Evolutionary conservation across 2,329 filamentous ascomycete species (phyloP), one percentile per base, ranked within the genome.

Genomic region (Cadophora luteo-olivacea): DNA sequence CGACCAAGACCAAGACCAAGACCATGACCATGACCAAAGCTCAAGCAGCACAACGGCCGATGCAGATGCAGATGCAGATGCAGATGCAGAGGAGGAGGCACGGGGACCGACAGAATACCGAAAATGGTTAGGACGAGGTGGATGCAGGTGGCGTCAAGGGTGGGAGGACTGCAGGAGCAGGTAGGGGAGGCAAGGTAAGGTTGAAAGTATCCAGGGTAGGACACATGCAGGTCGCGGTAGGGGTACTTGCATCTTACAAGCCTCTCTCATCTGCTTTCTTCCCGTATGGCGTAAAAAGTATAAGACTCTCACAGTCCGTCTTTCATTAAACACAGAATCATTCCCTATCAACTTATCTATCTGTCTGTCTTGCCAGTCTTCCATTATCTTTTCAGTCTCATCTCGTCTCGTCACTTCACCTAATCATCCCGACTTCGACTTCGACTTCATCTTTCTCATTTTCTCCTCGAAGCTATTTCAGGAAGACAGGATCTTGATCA

Each of bases 401-500:
- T 55, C 51, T 55, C 51, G 22, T 55, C 51, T 55, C 51, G n/a
- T 49, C 45, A 11, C 45, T 49, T 22, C 45, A 49, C 11, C 19
- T 49, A 49, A n/a, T 49, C 45, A 22, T 41, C 55, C 41, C 36
- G 19, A 14, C n/a, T 14, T 49, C 41, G 32, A 49, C 14, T 45
- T 48, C 38, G 8, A n/a, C 45, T 45, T 49, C 19, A 6, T 45
- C 41, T 19, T 45, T 45, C 6, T 45, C 38, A 12, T 14, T n/a
- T n/a, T n/a, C n/a, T n/a, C n/a, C 41, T 38, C 36, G 36, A 29
- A 45, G 41, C 41, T 45, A 45, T 16, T 45, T 45, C 41, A 16
- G 41, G 16, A 45, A 45, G 51, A 14, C 4, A 61, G 41, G 45
- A 68, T 64, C 33, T 64, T 68, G 66, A 61, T 61, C 62, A 61